phyloP scores from a whole-genome alignment of 257 asterid species.

The Agastache rugosa region DNA sequence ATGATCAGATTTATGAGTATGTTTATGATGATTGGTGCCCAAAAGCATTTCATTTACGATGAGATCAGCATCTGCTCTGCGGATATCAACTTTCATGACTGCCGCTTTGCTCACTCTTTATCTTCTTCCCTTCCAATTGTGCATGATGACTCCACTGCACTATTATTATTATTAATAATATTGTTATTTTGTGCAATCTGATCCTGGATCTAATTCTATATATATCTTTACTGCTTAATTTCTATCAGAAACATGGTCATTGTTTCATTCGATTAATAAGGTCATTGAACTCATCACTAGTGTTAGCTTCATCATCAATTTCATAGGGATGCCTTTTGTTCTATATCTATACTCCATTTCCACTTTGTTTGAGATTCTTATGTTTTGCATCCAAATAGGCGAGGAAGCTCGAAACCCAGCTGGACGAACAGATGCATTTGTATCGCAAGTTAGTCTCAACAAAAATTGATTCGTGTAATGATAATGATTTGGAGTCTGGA shows the following conservation, averaged over 20 bases:
- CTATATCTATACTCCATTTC: background rate
- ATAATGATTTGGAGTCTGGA: constrained; percentile 77
- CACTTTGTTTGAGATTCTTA: constrained; percentile 21
- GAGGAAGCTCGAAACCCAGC: constrained; percentile 89
- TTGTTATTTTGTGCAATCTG: background rate
- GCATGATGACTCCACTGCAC: constrained; percentile 1
- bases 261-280: background rate
- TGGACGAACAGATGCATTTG: constrained; percentile 94
- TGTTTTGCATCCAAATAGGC: constrained; percentile 55
- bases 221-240: background rate
- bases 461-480: constrained; percentile 61
- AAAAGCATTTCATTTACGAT: constrained; percentile 9
- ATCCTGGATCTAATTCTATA: constrained; percentile 32
- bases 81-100: constrained; percentile 9
- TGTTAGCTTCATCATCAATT: constrained; percentile 27
- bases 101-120: constrained; percentile 17
- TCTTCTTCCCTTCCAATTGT: constrained; percentile 16
- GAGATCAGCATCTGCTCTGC: constrained; percentile 22
- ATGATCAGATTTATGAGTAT: constrained; percentile 26
- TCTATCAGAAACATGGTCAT: constrained; percentile 2
- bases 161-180: background rate
- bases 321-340: constrained; percentile 16
- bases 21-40: constrained; percentile 8
- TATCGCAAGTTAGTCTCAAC: constrained; percentile 79
- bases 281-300: background rate